These are phyloP conservation scores for Hebeloma cylindrosporum DNA, from an alignment of 768 basidiomycete genomes.

Conservation along the genomic window DNA sequence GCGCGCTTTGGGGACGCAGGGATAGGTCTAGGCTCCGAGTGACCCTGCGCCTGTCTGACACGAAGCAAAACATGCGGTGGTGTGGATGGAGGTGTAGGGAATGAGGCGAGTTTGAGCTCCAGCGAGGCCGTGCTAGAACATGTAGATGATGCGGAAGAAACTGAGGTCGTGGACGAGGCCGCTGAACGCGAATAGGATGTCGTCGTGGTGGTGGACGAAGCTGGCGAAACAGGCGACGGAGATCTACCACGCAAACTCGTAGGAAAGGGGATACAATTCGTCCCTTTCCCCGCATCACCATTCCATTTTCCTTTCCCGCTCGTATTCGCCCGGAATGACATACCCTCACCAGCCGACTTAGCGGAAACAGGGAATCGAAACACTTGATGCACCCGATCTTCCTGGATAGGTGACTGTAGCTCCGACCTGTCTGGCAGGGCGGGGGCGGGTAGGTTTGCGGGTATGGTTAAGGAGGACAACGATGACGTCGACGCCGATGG, in stretches of 20 bases:
- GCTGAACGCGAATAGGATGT: not conserved
- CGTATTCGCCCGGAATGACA: no score
- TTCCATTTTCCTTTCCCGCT: slow-evolving; percentile 9
- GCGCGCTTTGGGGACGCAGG: slow-evolving; percentile 2
- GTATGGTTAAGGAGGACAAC: slow-evolving; percentile 5
- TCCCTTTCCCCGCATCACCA: not conserved
- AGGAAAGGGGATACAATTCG: slow-evolving; percentile 9
- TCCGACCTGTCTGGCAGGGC: no score
- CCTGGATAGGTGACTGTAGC: no score
- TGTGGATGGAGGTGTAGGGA: slow-evolving; percentile 1
- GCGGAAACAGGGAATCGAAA: no score
- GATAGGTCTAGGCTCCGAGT: not conserved
- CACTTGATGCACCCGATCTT: no score
- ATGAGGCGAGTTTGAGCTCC: not conserved
- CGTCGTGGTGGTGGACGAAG: not conserved
- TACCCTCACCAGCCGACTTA: not conserved
- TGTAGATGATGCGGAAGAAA: slow-evolving; percentile 1
- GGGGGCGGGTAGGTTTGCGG: slow-evolving; percentile 4
- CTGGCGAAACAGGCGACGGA: not conserved
- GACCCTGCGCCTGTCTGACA: not conserved
- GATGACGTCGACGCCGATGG: slow-evolving; percentile 3
- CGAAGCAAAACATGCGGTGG: slow-evolving; percentile 12
- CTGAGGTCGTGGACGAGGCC: not conserved
- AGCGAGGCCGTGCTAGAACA: slow-evolving; percentile 1
- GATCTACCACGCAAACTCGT: not conserved